Percentiles rank a stretch among this genome's conserved stretches.
These are phyloP conservation scores for Phytophthora brassicae DNA, from an alignment of 352 stramenopile species.

Conservation along the genomic window DNA sequence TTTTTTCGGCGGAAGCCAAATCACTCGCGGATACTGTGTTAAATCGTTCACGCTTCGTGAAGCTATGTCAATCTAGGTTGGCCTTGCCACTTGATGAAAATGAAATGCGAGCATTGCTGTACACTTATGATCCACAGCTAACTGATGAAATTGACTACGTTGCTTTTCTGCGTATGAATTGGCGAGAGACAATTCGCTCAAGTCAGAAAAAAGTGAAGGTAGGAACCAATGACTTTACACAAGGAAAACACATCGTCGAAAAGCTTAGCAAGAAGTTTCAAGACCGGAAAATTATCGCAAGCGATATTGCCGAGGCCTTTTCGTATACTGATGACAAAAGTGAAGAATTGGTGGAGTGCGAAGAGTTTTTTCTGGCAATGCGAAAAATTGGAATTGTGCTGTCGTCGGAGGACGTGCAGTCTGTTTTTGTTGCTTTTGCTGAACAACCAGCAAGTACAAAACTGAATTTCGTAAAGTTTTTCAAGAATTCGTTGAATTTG, in stretches of 20 bases:
- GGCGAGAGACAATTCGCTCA: conserved; percentile 34
- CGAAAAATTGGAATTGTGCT: conserved; percentile 32
- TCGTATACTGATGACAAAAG: conserved; percentile 6
- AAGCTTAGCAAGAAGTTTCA: conserved; percentile 22
- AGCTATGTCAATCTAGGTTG: conserved; percentile 35
- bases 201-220: conserved; percentile 28
- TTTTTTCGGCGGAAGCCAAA: conserved; percentile 37
- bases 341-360: conserved; percentile 20
- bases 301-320: conserved; percentile 25
- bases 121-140: conserved; percentile 54
- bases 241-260: conserved; percentile 11
- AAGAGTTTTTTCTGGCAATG: conserved; percentile 33
- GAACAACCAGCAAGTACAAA: conserved; percentile 18
- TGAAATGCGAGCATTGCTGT: conserved; percentile 55
- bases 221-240: not conserved
- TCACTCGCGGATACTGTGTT: conserved; percentile 23
- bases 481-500: conserved; percentile 10
- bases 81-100: conserved; percentile 43
- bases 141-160: conserved; percentile 52
- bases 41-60: conserved; percentile 45
- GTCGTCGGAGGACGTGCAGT: conserved; percentile 21
- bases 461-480: conserved; percentile 32
- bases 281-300: not conserved
- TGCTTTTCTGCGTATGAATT: conserved; percentile 63
- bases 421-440: conserved; percentile 31